These are phyloP conservation scores for Ophidiomyces ophidiicola DNA, from an alignment of 2,329 filamentous ascomycete genomes.

Conservation along the genomic window DNA sequence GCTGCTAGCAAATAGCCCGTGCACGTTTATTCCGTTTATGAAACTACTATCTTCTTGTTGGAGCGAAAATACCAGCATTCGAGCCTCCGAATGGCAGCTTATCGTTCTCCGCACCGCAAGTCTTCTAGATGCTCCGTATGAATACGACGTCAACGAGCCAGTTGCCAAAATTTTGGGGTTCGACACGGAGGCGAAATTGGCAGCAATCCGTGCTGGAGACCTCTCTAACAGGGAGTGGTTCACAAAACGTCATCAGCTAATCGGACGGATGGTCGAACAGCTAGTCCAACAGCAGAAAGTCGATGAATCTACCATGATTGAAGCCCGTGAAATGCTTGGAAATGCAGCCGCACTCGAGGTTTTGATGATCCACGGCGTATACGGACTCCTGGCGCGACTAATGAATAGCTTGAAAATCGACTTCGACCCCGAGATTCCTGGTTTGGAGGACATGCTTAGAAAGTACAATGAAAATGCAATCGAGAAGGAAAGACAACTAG, in stretches of 20 bases:
- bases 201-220: background rate
- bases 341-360: background rate
- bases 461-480: background rate
- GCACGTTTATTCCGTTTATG: background rate
- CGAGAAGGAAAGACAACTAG: background rate
- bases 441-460: background rate
- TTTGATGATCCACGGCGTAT: background rate
- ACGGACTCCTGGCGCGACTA: background rate
- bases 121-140: background rate
- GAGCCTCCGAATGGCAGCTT: background rate
- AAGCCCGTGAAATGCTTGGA: background rate
- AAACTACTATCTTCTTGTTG: slow-evolving; percentile 1
- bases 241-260: background rate
- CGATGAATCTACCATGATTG: background rate
- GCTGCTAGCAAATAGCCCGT: background rate
- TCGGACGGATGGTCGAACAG: background rate
- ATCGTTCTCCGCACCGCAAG: slow-evolving; percentile 1
- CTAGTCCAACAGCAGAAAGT: background rate
- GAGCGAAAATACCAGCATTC: background rate
- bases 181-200: background rate
- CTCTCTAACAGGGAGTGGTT: background rate
- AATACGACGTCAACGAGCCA: slow-evolving; percentile 1
- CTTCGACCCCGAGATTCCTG: slow-evolving; percentile 1
- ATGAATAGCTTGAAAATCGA: background rate
- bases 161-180: slow-evolving; percentile 1